Evolutionary conservation across 1,284 basidiomycete genomes (phyloP), one percentile per base, ranked within the genome.

Genomic region (Mycena sp.): DNA sequence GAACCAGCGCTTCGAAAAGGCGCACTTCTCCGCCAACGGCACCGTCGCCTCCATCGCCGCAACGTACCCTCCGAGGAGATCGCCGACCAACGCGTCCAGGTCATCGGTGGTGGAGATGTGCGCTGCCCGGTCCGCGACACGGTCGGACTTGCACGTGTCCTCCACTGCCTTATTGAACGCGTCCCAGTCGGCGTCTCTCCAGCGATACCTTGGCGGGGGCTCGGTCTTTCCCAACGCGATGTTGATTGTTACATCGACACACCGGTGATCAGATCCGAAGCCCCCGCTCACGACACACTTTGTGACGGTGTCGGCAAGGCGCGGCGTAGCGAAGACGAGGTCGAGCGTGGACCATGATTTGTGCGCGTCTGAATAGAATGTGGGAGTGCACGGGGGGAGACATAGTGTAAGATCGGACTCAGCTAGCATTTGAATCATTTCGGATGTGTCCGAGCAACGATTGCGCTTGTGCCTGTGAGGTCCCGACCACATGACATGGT

Each of bases 1-100:
- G 37, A 46, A 62, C 60, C 60, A 62, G 6, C 60, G 51, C 26
- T 50, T 56, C 9, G 60, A 62, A 28, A 49, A 62, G 1, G 45
- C 7, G 11, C 25, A 56, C 17, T 46, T 53, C 19, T 48, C 23
- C n/a, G 44, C 44, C 0, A 48, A 19, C 4, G 60, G 60, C 16
- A 62, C 60, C 7, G 48, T 50, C 17, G 21, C 35, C 23, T 62
- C 40, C 43, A 28, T 51, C 11, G 45, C 60, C 30, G 14, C 12
- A 4, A 46, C 30, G 19, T 56, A 56, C 10, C 54, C 44, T 3
- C 19, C 35, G 25, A 56, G 43, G 30, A 56, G 44, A 17, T 56
- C 44, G 17, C 43, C 29, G n/a, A 49, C 55, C 2, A 49, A 14
- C 12, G 10, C 16, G 19, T 58, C 45, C 25, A 58, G 14, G 26